A percentile compares a stretch with the other conserved stretches of the same genome.
phyloP scores from a whole-genome alignment of 2,329 filamentous ascomycete species.

The Diaporthe sp. region DNA sequence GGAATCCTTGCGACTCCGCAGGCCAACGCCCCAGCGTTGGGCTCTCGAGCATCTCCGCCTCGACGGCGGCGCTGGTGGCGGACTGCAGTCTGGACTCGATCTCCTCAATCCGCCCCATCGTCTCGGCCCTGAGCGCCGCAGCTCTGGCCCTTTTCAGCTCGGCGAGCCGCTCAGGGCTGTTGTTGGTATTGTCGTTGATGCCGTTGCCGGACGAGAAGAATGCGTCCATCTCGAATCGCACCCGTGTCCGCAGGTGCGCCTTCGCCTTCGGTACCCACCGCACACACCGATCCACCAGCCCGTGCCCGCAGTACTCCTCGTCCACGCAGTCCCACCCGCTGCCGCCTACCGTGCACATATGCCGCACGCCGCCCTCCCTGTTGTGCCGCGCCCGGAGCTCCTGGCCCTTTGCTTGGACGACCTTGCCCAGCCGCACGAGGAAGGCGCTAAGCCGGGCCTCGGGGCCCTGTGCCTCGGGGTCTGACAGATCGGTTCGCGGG shows the following conservation, averaged over 20 bases:
- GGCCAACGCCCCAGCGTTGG: conserved; percentile 35
- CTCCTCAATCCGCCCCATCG: not conserved
- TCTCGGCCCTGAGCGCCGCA: conserved; percentile 12
- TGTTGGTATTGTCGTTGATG: not conserved
- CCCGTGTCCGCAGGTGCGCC: not conserved
- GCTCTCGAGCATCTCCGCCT: conserved; percentile 35
- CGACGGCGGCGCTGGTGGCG: not conserved
- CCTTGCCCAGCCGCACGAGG: not conserved
- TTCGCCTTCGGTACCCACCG: conserved; percentile 3
- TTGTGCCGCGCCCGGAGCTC: conserved; percentile 12
- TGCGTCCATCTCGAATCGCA: conserved; percentile 22
- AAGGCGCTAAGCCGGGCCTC: not conserved
- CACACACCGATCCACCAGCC: conserved; percentile 32
- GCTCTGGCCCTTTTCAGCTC: conserved; percentile 15
- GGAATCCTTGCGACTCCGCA: not conserved
- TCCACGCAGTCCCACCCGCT: conserved; percentile 30
- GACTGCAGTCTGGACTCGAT: not conserved
- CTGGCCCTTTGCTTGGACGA: not conserved
- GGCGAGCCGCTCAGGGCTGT: conserved; percentile 2
- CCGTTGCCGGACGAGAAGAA: conserved; percentile 3
- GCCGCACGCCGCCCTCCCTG: conserved; percentile 9
- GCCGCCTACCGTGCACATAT: conserved; percentile 17
- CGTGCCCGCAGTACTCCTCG: conserved; percentile 35
- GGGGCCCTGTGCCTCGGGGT: not conserved
- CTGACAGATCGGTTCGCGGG: not conserved